A percentile compares a stretch with the other conserved stretches of the same genome.
phyloP scores from a whole-genome alignment of 1,284 basidiomycete species.

The Wolfiporia cocos region DNA sequence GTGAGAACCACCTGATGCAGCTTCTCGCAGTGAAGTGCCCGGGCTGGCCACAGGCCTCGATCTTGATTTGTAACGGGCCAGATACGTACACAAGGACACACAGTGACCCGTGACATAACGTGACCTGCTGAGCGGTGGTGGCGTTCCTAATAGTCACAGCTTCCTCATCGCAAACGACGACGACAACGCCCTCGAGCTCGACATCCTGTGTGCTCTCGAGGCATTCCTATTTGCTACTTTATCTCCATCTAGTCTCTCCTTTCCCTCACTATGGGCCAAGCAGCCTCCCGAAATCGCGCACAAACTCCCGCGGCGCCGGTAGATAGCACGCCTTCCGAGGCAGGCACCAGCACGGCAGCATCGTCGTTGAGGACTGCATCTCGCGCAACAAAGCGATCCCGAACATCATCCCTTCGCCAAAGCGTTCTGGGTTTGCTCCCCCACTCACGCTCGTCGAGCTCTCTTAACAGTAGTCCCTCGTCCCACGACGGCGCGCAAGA shows the following conservation, averaged over 20 bases:
- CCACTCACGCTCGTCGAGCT: slow-evolving; percentile 12
- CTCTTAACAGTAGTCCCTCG: slow-evolving; percentile 7
- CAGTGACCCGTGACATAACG: no score
- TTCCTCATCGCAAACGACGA: slow-evolving; percentile 7
- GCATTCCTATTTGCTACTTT: slow-evolving; percentile 1
- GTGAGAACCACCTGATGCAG: no score
- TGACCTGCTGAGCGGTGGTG: no score
- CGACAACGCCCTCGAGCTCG: slow-evolving; percentile 2
- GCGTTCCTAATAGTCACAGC: no score
- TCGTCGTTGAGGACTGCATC: slow-evolving; percentile 2
- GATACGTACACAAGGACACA: no score
- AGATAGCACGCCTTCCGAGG: slow-evolving; percentile 7
- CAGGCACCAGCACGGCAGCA: slow-evolving; percentile 4
- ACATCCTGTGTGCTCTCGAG: neutral
- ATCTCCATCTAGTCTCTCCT: slow-evolving; percentile 5
- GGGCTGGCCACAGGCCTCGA: no score
- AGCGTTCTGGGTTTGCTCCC: slow-evolving; percentile 17
- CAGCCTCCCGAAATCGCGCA: slow-evolving; percentile 5
- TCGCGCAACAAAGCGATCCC: slow-evolving; percentile 11
- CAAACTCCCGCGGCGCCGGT: slow-evolving; percentile 1
- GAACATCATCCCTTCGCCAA: slow-evolving; percentile 15
- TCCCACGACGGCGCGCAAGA: slow-evolving; percentile 7
- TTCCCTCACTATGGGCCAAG: slow-evolving; percentile 8
- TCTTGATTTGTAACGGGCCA: no score
- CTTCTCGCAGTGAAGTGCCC: no score